phyloP scores from a whole-genome alignment of 768 basidiomycete genomes.

The Sarcomyxa edulis region DNA sequence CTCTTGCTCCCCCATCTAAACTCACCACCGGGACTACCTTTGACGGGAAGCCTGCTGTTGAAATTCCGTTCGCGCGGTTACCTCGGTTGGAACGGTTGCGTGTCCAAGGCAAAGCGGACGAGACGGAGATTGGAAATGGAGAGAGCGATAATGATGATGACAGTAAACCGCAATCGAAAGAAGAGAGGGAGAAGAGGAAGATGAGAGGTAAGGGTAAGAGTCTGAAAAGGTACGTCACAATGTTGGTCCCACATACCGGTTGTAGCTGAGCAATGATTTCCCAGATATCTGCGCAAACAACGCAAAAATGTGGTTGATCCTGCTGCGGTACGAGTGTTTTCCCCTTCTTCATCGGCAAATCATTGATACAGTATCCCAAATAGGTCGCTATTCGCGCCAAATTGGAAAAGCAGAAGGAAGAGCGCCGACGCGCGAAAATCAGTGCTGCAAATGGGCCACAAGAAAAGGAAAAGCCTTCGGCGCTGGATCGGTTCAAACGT shows the following conservation, averaged over 20 bases:
- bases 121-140: constrained; percentile 43
- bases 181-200: constrained; percentile 65
- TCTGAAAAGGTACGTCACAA: constrained; percentile 56
- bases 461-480: constrained; percentile 26
- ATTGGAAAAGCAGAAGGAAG: constrained; percentile 52
- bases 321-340: constrained; percentile 42
- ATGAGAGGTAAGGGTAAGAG: constrained; percentile 85
- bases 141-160: constrained; percentile 36
- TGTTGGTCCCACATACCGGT: background rate
- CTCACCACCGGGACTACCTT: constrained; percentile 43
- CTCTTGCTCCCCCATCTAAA: constrained; percentile 56
- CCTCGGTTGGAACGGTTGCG: constrained; percentile 74
- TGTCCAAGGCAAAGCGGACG: constrained; percentile 70
- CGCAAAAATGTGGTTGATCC: constrained; percentile 95
- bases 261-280: background rate
- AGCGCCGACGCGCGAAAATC: constrained; percentile 29
- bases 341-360: background rate
- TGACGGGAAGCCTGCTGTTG: constrained; percentile 33
- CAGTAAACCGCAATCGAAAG: constrained; percentile 30
- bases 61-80: constrained; percentile 64
- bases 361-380: background rate
- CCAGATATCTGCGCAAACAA: constrained; percentile 77
- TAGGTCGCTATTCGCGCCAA: constrained; percentile 65
- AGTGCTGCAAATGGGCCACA: constrained; percentile 24
- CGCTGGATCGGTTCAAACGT: constrained; percentile 35